phyloP scores from a whole-genome alignment of 106 monocot species.

The Vanilla planifolia region DNA sequence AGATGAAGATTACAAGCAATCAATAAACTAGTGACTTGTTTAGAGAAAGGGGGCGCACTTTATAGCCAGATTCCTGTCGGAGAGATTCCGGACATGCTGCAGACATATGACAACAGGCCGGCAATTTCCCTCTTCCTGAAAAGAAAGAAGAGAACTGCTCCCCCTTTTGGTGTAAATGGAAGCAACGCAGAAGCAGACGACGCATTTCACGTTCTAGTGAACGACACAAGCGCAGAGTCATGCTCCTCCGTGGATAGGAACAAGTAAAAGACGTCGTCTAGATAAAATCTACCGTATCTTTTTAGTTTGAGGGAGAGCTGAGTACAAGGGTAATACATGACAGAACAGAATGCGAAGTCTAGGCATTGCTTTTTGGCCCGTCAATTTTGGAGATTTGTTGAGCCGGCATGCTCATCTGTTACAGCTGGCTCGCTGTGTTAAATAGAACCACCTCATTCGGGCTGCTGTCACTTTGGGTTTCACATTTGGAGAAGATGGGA shows the following conservation, averaged over 20 bases:
- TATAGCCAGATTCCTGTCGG: conserved; percentile 1
- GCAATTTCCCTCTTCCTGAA: neutral
- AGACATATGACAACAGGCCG: neutral
- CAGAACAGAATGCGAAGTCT: too few relatives aligned
- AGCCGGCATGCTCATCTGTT: too few relatives aligned
- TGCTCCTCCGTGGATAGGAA: neutral
- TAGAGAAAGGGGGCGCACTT: neutral
- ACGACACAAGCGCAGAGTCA: neutral
- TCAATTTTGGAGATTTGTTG: too few relatives aligned
- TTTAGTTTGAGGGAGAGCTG: too few relatives aligned
- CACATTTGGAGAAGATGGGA: too few relatives aligned
- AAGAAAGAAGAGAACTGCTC: neutral
- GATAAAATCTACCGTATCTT: too few relatives aligned
- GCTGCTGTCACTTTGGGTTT: too few relatives aligned
- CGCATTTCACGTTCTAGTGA: too few relatives aligned
- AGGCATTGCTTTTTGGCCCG: too few relatives aligned
- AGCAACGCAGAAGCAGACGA: neutral
- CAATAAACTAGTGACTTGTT: neutral
- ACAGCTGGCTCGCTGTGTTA: too few relatives aligned
- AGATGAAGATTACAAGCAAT: neutral
- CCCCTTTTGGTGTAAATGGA: conserved; percentile 1
- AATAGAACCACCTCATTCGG: too few relatives aligned
- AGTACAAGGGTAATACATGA: too few relatives aligned
- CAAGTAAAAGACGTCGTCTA: neutral
- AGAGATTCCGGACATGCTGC: neutral